A percentile compares a stretch with the other conserved stretches of the same genome.
phyloP scores from a whole-genome alignment of 441 rosid species.

The Adansonia grandidieri region DNA sequence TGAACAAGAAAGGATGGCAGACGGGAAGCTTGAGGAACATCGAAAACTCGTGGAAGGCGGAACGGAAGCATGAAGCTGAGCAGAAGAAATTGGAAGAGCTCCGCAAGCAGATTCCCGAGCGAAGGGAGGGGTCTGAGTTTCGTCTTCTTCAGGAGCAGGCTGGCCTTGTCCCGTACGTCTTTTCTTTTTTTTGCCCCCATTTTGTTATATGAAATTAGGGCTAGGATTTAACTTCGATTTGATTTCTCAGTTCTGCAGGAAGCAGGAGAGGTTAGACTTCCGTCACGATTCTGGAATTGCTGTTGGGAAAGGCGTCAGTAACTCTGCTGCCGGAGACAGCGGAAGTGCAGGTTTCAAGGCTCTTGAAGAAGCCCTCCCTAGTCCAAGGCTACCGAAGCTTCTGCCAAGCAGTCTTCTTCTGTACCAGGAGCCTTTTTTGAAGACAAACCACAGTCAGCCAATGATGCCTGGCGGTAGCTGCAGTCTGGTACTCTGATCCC shows the following conservation, averaged over 20 bases:
- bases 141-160: constrained; percentile 91
- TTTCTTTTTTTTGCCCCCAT: neutral
- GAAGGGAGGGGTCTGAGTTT: constrained; percentile 81
- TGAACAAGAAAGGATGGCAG: constrained; percentile 99
- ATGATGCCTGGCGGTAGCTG: constrained; percentile 86
- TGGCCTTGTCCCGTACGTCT: constrained; percentile 78
- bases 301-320: constrained; percentile 67
- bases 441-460: constrained; percentile 78
- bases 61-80: constrained; percentile 89
- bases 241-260: constrained; percentile 44
- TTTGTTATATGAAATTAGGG: neutral
- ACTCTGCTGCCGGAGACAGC: constrained; percentile 36
- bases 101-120: constrained; percentile 83
- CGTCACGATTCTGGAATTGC: constrained; percentile 86
- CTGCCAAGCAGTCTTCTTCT: constrained; percentile 45
- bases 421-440: constrained; percentile 82
- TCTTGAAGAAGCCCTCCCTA: constrained; percentile 51
- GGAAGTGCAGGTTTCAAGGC: constrained; percentile 63
- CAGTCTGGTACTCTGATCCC: constrained; percentile 79
- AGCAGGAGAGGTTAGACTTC: constrained; percentile 91
- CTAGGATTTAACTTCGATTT: constrained; percentile 20
- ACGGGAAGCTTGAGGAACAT: constrained; percentile 96
- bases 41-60: constrained; percentile 95
- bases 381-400: constrained; percentile 30
- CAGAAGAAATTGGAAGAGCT: constrained; percentile 92